Base-by-base conservation (phyloP, 139 green algal genomes). In the Tetraselmis striata region DNA sequence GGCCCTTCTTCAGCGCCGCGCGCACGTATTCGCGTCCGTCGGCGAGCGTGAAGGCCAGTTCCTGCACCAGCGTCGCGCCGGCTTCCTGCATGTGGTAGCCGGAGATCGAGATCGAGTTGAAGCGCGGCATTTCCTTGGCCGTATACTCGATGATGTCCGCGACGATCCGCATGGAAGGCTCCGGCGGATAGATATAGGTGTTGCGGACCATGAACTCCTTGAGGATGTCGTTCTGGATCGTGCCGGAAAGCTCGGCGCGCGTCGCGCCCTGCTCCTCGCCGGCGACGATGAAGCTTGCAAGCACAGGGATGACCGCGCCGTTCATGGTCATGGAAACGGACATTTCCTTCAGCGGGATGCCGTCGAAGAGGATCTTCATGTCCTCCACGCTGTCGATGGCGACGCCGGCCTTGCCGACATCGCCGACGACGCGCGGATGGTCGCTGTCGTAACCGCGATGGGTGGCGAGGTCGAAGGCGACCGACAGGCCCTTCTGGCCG, bases 191-290 rank as follows among this genome's bases (percentile, higher is more conserved):
- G 76, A 95, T 95, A 83, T 92, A 95, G 0, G 91, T 95, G 84
- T 95, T 95, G 81, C 91, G 91, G 28, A 95, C 91, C 91, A 95
- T 95, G 82, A 94, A 95, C 85, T 95, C 91, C 89, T 95, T 95
- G 23, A 95, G 78, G 81, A 95, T 93, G 86, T 95, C 92, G 80
- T 95, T 95, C 86, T 95, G 92, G 23, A 95, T 93, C 11, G 92
- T 95, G 0, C 92, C 92, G 30, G 84, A 82, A 28, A 95, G 84
- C 67, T 79, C 28, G 22, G 32, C 78, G 1, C 45, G 26, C n/a
- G 75, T 1, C 78, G 88, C 89, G 45, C 88, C 91, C 45, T 90
- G 82, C 82, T 95, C 91, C 80, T 93, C 79, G 1, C 86, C 91
- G 24, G 91, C 91, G n/a, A 91, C 89, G 30, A 93, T 83, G 86